phyloP scores from a whole-genome alignment of 805 yeast species.

The Starmerella kuoi region DNA sequence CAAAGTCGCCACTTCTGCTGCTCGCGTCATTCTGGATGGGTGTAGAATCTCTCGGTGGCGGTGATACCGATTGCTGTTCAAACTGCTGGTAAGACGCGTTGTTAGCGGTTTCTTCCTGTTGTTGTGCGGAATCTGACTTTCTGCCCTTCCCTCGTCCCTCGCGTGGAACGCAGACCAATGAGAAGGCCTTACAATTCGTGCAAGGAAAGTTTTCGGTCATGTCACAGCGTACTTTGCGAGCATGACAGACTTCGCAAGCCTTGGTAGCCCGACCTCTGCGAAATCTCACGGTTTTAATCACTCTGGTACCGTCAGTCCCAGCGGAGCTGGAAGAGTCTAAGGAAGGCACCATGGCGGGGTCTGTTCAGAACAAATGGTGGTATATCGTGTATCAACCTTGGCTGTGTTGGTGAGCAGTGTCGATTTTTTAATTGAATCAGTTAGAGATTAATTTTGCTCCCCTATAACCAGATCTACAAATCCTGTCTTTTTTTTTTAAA shows the following conservation, averaged over 20 bases:
- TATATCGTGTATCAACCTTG: not conserved
- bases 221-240: slow-evolving; percentile 64
- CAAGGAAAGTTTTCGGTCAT: slow-evolving; percentile 44
- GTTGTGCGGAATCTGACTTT: slow-evolving; percentile 25
- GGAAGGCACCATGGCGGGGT: not conserved
- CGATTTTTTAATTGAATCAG: too few species aligned
- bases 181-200: slow-evolving; percentile 60
- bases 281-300: slow-evolving; percentile 26
- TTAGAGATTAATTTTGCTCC: too few species aligned
- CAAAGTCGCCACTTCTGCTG: not conserved
- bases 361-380: too few species aligned
- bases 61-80: not conserved
- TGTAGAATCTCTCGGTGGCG: too few species aligned
- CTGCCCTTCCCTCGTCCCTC: slow-evolving; percentile 32
- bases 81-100: too few species aligned
- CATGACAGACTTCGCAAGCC: slow-evolving; percentile 68
- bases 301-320: not conserved
- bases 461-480: too few species aligned
- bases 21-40: too few species aligned
- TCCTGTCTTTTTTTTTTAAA: too few species aligned
- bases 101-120: too few species aligned
- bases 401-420: not conserved
- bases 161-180: slow-evolving; percentile 59
- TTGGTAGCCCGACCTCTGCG: slow-evolving; percentile 44
- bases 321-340: not conserved